Conservation (phyloP, 306 rosid species). For the Pyrus communis region DNA sequence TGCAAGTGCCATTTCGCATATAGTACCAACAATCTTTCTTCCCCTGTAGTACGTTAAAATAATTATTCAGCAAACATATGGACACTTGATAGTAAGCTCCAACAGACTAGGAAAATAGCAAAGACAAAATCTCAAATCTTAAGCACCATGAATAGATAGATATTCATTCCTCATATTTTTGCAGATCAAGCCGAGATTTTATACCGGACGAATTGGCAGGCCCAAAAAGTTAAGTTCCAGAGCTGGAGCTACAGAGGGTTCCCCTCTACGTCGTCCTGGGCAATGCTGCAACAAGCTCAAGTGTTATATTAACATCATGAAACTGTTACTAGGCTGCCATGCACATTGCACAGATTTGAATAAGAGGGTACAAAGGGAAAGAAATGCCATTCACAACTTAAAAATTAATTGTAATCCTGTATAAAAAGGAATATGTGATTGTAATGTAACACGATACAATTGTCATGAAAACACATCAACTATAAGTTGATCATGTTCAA, state of each 20-base stretch:
- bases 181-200: neutral
- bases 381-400: neutral
- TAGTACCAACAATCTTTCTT: conserved; percentile 78
- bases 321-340: conserved; percentile 15
- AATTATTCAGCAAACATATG: neutral
- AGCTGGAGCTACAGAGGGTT: conserved; percentile 22
- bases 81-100: neutral
- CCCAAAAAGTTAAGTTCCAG: conserved; percentile 72
- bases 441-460: neutral
- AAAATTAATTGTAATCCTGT: conserved; percentile 1
- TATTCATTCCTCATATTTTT: neutral
- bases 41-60: conserved; percentile 41
- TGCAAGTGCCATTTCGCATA: conserved; percentile 84
- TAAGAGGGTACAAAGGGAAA: conserved; percentile 4
- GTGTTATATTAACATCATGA: conserved; percentile 1
- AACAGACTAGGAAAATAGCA: neutral
- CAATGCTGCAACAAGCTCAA: conserved; percentile 54
- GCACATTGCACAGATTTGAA: neutral
- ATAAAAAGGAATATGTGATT: neutral
- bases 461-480: neutral
- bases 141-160: neutral
- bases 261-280: conserved; percentile 66
- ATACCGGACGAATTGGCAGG: conserved; percentile 85
- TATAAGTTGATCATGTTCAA: neutral
- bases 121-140: neutral